Conservation (phyloP, 257 asterid species). For the Sherardia arvensis region DNA sequence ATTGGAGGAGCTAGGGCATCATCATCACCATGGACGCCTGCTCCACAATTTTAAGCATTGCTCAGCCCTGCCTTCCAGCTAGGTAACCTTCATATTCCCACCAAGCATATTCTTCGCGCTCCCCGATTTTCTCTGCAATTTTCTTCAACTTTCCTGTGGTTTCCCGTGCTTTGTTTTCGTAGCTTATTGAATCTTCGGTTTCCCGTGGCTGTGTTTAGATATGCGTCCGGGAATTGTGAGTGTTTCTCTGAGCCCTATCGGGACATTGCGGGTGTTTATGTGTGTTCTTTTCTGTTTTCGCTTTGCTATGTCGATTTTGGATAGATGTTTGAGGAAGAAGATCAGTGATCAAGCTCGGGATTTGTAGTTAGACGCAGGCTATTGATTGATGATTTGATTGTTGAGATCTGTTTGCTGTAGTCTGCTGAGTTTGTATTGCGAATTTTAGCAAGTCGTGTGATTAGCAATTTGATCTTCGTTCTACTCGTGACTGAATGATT, state of each 20-base stretch:
- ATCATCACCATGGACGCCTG: not conserved
- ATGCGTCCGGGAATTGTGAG: not conserved
- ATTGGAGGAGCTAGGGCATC: conserved; percentile 10
- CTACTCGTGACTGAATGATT: not conserved
- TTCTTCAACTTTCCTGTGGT: not conserved
- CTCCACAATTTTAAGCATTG: not conserved
- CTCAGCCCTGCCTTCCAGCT: not conserved
- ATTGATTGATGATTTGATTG: not conserved
- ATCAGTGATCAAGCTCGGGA: not conserved
- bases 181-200: not conserved
- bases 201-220: not conserved
- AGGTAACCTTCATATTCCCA: not conserved
- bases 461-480: not conserved
- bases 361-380: not conserved
- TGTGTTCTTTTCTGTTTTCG: not conserved
- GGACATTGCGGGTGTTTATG: not conserved
- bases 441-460: not conserved
- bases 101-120: not conserved
- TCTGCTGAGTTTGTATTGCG: not conserved
- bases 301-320: not conserved
- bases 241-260: not conserved
- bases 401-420: not conserved
- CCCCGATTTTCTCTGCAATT: not conserved
- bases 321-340: not conserved
- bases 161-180: not conserved